phyloP scores from a whole-genome alignment of 257 asterid genomes.

The Fraxinus americana region DNA sequence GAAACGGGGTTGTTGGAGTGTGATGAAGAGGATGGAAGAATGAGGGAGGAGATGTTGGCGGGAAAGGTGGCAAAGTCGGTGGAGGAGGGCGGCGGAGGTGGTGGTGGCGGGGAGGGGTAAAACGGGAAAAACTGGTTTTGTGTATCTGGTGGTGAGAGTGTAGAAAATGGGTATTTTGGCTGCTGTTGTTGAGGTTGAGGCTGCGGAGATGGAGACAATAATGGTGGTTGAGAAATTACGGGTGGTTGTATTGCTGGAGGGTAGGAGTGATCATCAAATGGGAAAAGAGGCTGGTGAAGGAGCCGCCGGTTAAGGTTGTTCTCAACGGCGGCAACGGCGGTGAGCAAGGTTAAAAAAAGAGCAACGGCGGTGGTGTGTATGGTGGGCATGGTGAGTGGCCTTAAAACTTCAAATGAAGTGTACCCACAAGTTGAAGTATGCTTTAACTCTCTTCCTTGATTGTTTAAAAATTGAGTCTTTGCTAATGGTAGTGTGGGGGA shows the following conservation, averaged over 20 bases:
- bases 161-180: constrained; percentile 69
- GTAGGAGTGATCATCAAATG: constrained; percentile 40
- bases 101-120: constrained; percentile 54
- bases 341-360: not conserved
- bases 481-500: no score
- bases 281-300: constrained; percentile 71
- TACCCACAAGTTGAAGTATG: not conserved
- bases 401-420: not conserved
- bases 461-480: constrained; percentile 1
- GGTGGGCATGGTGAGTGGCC: constrained; percentile 18
- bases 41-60: constrained; percentile 90
- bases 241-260: constrained; percentile 41
- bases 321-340: constrained; percentile 36
- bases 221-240: constrained; percentile 38
- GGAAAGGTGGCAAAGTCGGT: constrained; percentile 59
- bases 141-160: constrained; percentile 41
- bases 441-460: not conserved
- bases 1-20: constrained; percentile 48
- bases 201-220: constrained; percentile 45
- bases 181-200: constrained; percentile 38
- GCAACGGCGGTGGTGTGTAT: constrained; percentile 4
- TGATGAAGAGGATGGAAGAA: constrained; percentile 65
- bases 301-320: constrained; percentile 44
- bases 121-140: constrained; percentile 64
- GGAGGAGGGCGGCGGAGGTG: constrained; percentile 35